Evolutionary conservation across 345 rosid species (phyloP).

Genomic region (Combretum micranthum): DNA sequence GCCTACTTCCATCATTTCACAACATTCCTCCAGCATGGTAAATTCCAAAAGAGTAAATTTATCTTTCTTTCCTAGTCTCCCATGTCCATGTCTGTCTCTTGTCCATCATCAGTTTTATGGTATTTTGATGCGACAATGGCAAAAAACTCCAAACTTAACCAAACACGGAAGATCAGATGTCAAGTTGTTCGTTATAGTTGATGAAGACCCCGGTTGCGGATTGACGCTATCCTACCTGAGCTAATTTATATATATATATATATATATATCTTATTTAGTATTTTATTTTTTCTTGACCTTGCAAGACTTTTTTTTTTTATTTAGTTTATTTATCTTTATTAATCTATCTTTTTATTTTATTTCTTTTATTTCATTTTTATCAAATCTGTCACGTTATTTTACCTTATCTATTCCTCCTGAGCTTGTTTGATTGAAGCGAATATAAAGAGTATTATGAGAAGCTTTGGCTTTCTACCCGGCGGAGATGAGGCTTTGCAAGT

Average conservation of each 20-base stretch:
- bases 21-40: too few species aligned
- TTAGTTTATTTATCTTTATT: background rate
- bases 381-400: background rate
- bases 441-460: too few species aligned
- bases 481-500: too few species aligned
- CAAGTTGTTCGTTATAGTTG: background rate
- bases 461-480: too few species aligned
- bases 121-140: too few species aligned
- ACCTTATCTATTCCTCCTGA: constrained; percentile 28
- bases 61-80: too few species aligned
- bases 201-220: background rate
- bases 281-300: constrained; percentile 49
- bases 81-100: too few species aligned
- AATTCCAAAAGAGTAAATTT: too few species aligned
- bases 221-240: constrained; percentile 10
- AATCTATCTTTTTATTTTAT: background rate
- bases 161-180: background rate
- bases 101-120: too few species aligned
- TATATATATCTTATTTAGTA: background rate
- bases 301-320: constrained; percentile 36
- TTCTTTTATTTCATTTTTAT: background rate
- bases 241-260: background rate
- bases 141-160: background rate
- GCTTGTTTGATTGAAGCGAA: constrained; percentile 8
- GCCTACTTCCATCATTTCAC: too few species aligned